A percentile compares a stretch with the other conserved stretches of the same genome.
phyloP scores from a whole-genome alignment of 2,329 filamentous ascomycete genomes.

The Fusarium sp. region DNA sequence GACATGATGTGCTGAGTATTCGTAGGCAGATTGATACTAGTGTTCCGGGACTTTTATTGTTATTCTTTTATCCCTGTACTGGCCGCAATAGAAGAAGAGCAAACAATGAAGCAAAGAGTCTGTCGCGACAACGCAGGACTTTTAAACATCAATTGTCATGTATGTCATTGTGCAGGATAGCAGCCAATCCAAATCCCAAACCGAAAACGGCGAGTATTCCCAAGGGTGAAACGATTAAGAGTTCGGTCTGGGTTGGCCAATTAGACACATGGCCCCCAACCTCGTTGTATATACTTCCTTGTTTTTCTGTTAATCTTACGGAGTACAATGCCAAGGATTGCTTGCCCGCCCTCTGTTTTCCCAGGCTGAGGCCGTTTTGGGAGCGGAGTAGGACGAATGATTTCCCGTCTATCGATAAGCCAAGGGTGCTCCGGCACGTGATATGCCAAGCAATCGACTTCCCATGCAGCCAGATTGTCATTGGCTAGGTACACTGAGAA shows the following conservation, averaged over 20 bases:
- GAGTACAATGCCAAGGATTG: not conserved
- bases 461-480: too few species aligned
- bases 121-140: too few species aligned
- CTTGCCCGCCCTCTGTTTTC: too few species aligned
- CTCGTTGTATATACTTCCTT: not conserved
- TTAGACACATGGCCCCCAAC: not conserved
- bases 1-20: not conserved
- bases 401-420: too few species aligned
- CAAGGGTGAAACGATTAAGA: not conserved
- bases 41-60: not conserved
- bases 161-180: slow-evolving; percentile 8
- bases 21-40: not conserved
- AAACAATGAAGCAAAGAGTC: too few species aligned
- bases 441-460: too few species aligned
- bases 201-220: not conserved
- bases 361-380: too few species aligned
- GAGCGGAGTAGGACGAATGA: too few species aligned
- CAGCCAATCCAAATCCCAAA: not conserved
- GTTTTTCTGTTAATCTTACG: not conserved
- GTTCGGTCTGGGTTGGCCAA: not conserved
- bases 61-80: too few species aligned
- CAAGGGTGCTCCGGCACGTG: too few species aligned
- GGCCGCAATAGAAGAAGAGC: not conserved
- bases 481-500: too few species aligned
- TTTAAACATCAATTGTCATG: too few species aligned